Base-by-base conservation (phyloP, 257 asterid species). In the Jaltomata sinuosa region DNA sequence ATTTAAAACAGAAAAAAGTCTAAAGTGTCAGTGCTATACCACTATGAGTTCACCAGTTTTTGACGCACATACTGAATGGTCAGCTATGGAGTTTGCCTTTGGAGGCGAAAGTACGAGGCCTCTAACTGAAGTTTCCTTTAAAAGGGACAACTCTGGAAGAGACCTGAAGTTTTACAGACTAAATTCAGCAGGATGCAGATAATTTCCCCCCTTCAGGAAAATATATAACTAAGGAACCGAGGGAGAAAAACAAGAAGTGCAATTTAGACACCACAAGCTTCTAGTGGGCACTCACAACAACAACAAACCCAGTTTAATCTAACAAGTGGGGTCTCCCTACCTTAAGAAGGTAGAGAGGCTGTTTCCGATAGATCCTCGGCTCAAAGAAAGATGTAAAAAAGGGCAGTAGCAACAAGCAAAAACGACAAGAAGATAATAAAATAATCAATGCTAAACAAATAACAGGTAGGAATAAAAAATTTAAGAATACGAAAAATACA, bases 111-210 rank as follows among this genome's bases (percentile, higher is more conserved):
- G 90, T 38, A 90, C 82, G 84, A 94, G 90, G 77, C 95, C 93
- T 87, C 94, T 90, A 62, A 93, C 57, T 72, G 97, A 91, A 82
- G 93, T 89, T 89, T 94, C 97, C 90, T 94, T 93, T 85, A 94
- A 82, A 88, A 93, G 94, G 64, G 98, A 89, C 68, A 96, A 84
- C 72, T 94, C 98, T 49, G 97, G 98, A 84, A 96, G 92, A 81
- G 98, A 94, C 91, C 98, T 96, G 96, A 85, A 82, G 54, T 83
- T 89, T 83, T 45, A 62, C 71, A 85, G 18, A 61, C 29, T 65
- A 67, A 54, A 59, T 49, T 78, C 38, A 76, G 45, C 42, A 72
- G 80, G 61, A 71, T 49, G 40, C 2, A 34, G 15, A 59, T 16
- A 81, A 25, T 29, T 2, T 8, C 19, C 19, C 6, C 59, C 72